phyloP scores from a whole-genome alignment of 2,329 filamentous ascomycete species.

The Bipolaris bicolor region DNA sequence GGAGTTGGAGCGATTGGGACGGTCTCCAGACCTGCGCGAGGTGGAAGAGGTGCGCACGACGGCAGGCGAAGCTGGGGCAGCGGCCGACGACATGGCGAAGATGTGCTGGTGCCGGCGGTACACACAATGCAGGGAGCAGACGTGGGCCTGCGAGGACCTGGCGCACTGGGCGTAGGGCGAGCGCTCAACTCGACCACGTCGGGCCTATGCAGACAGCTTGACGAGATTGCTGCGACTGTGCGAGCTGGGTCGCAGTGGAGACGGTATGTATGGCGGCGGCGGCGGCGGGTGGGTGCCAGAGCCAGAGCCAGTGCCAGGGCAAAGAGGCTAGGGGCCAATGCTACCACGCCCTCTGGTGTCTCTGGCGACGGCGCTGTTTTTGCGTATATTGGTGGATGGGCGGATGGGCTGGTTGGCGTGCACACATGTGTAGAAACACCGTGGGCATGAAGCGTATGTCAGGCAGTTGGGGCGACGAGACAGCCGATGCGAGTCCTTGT shows the following conservation, averaged over 20 bases:
- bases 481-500: too few relatives aligned
- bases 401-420: too few relatives aligned
- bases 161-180: constrained; percentile 27
- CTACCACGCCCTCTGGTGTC: constrained; percentile 8
- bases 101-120: constrained; percentile 16
- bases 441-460: not conserved
- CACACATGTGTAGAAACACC: not conserved
- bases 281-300: constrained; percentile 8
- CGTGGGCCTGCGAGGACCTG: constrained; percentile 22
- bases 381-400: too few relatives aligned
- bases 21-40: constrained; percentile 40
- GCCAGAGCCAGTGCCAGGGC: not conserved
- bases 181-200: constrained; percentile 24
- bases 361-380: constrained; percentile 1
- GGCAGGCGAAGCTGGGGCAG: constrained; percentile 53
- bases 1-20: constrained; percentile 48
- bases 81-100: constrained; percentile 47
- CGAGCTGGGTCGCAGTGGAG: constrained; percentile 3
- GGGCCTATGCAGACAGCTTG: constrained; percentile 9
- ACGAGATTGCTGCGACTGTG: constrained; percentile 16
- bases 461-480: too few relatives aligned
- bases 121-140: constrained; percentile 33
- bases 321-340: constrained; percentile 24
- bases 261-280: constrained; percentile 4
- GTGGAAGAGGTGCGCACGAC: constrained; percentile 45